phyloP scores from a whole-genome alignment of 768 basidiomycete species.

The Russula ochroleuca region DNA sequence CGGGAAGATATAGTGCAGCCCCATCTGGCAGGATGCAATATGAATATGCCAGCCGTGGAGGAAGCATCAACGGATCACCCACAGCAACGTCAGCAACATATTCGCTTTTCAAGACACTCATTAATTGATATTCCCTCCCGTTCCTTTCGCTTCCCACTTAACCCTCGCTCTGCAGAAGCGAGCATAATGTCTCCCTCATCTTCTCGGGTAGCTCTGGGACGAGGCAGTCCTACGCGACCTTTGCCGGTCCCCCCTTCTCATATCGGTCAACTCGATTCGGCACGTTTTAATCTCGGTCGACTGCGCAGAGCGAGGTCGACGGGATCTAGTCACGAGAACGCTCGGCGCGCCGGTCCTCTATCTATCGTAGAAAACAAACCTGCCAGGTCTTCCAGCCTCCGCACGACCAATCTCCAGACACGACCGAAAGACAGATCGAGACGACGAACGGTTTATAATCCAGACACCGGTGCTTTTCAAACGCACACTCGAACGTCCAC shows the following conservation, averaged over 20 bases:
- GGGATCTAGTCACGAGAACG: neutral
- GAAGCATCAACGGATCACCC: neutral
- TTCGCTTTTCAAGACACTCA: neutral
- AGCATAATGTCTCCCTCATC: conserved; percentile 6
- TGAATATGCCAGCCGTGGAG: neutral
- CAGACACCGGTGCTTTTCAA: neutral
- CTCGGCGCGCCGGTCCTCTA: neutral
- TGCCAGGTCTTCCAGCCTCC: conserved; percentile 10
- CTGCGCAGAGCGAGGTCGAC: conserved; percentile 1
- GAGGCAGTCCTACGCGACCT: neutral
- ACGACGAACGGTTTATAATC: conserved; percentile 13
- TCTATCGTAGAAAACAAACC: conserved; percentile 13
- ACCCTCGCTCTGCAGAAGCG: neutral
- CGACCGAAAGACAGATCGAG: conserved; percentile 9
- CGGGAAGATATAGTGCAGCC: conserved; percentile 19
- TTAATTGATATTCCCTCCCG: neutral
- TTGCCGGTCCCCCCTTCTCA: neutral
- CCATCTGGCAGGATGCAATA: conserved; percentile 2
- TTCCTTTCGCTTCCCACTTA: conserved; percentile 2
- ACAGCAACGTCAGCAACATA: conserved; percentile 4
- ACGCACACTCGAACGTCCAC: neutral
- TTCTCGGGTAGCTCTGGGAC: neutral
- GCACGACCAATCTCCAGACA: neutral
- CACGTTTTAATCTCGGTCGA: conserved; percentile 7
- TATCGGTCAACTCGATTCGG: neutral